Base-by-base conservation (phyloP, 108 stramenopile genomes). In the Nitzschia inconspicua region DNA sequence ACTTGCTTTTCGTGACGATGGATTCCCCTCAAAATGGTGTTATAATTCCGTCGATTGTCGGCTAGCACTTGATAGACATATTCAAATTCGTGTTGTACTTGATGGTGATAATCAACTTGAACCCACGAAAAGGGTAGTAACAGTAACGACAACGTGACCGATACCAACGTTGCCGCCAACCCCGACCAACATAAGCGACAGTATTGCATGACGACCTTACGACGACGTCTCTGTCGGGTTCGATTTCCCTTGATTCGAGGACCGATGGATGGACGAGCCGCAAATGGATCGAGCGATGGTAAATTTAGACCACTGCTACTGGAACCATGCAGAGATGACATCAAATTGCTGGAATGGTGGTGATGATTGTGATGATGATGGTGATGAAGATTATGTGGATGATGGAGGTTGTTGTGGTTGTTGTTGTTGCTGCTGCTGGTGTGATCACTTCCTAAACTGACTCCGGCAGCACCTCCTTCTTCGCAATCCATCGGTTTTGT, bases 91-190 rank as follows among this genome's bases (percentile, higher is more conserved):
- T 48, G 51, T 35, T 70, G 60, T 0, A 70, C 18, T 62, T 70
- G 68, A 41, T 70, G 68, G 30, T 70, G 68, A 43, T 61, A 70
- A 30, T 70, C 68, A 18, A 70, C 68, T 55, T 70, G 68, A 27
- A 60, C 56, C 60, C 60, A 70, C 9, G 60, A 62, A 56, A 62
- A 62, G n/a, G 68, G 68, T 20, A 70, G 46, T 4, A 70, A 44
- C 3, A 29, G 5, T 1, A 70, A 4, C 26, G 68, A 70, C 0
- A 70, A 37, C 10, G 68, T 44, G 7, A 42, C 51, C 2, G 44
- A 60, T 0, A 70, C 46, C 8, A 70, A 29, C 1, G 68, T 51
- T 0, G 68, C 68, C 36, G 32, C 37, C 4, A 62, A 18, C 8
- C 60, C 68, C 4, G 47, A 48, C 1, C 61, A 25, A 0, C 18